Evolutionary conservation across 1,284 basidiomycete genomes (phyloP), one percentile per base, ranked within the genome.

Genomic region (Cutaneotrichosporon sp.): DNA sequence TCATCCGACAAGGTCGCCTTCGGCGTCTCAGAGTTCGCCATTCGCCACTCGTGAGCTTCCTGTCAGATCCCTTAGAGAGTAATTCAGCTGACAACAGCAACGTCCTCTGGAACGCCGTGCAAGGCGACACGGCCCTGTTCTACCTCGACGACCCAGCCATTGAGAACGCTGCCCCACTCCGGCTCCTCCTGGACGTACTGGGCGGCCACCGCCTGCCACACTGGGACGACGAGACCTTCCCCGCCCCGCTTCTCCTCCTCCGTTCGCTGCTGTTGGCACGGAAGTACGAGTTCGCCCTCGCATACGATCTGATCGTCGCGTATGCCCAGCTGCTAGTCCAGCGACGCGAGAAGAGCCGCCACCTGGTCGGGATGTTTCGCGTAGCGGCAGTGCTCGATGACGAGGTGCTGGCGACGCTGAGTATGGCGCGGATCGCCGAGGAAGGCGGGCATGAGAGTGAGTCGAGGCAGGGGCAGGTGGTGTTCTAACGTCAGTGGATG

Each of bases 331-430:
- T 46, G 29, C 20, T 25, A 10, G 9, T 14, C 20, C 24, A 32
- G 22, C 42, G 45, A 5, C 6, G 5, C 16, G 26, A 32, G 14
- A 34, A 46, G 26, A 29, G 17, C 8, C 41, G 27, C 17, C 41
- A 43, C n/a, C 26, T 32, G 5, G 6, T 42, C 5, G 32, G 43
- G 26, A 32, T 44, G 25, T 42, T 52, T 27, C 31, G 20, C 11
- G 17, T 48, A 7, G 51, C 45, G 8, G 39, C 38, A 11, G 17
- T 29, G 9, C 38, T 52, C 32, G 39, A 35, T 26, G 46, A 52
- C 33, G 32, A 48, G 38, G 4, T 19, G 5, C 46, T 52, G n/a
- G 51, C 51, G n/a, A 29, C 26, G 3, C 5, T 11, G 22, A 12
- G 7, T 9, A 43, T 38, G 14, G 27, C 38, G 22, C 27, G 31